Evolutionary conservation across 2,329 filamentous ascomycete genomes (phyloP), one percentile per base, ranked within the genome.

Genomic region (Fusarium armeniacum): DNA sequence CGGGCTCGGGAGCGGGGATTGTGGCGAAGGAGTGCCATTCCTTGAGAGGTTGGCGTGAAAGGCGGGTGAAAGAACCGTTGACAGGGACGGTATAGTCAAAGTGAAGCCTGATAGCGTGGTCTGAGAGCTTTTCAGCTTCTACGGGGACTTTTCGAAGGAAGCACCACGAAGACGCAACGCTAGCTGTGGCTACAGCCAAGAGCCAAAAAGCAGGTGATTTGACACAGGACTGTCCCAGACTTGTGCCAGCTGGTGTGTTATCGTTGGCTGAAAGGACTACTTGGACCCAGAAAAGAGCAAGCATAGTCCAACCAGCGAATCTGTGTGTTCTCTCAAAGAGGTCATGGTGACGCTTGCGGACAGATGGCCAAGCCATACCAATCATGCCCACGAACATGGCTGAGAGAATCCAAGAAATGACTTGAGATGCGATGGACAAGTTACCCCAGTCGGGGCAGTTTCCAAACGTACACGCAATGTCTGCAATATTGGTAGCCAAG

Each of bases 21-120:
- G 90, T 90, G 49, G 91, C 92, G 75, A 94, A 94, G 1, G 89
- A 87, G 78, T 94, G 92, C 84, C 90, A 93, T 78, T 94, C 91
- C 15, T 84, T 81, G 18, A 93, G 82, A 0, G 91, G 91, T 6
- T 83, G 82, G 52, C 86, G 84, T 4, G 90, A 86, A 6, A 93
- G 79, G 32, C 90, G 87, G 10, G 80, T 79, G 51, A 81, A 81
- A n/a, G 76, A 79, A 10, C 80, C 80, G 45, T 81, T 81, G 57
- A 85, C 83, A 6, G 89, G 87, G 9, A 86, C 83, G 8, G 86
- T 85, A 78, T 91, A 89, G 74, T 84, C 82, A 74, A 94, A 91
- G 75, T 91, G 87, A 28, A 96, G 86, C 36, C 90, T 87, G 22
- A 92, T 81, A 18, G 92, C 92, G 79, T 94, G 92, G n/a, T 85